These are phyloP conservation scores for Neofusicoccum ribis DNA, from an alignment of 2,329 filamentous ascomycete species.

Conservation along the genomic window DNA sequence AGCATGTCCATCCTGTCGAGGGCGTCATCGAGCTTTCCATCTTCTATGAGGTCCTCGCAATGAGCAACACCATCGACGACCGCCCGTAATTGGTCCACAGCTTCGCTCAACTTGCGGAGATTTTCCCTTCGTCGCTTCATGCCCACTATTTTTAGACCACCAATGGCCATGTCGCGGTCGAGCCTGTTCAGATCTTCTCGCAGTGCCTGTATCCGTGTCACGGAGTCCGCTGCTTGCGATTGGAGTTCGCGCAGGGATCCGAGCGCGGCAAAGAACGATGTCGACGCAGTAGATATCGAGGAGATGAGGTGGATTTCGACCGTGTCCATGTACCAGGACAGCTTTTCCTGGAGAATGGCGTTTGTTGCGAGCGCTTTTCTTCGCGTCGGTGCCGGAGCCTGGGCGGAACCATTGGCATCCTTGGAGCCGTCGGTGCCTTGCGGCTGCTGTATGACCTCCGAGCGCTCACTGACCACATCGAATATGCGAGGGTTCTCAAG, in stretches of 20 bases:
- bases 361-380: slow-evolving; percentile 92
- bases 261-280: slow-evolving; percentile 92
- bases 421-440: slow-evolving; percentile 54
- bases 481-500: slow-evolving; percentile 95
- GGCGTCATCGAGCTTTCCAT: slow-evolving; percentile 79
- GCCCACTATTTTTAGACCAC: slow-evolving; percentile 81
- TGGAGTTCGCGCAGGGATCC: slow-evolving; percentile 90
- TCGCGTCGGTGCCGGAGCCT: slow-evolving; percentile 55
- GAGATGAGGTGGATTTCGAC: slow-evolving; percentile 96
- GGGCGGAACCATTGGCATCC: slow-evolving; percentile 57
- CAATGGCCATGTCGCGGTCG: slow-evolving; percentile 83
- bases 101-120: slow-evolving; percentile 75
- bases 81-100: slow-evolving; percentile 77
- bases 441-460: slow-evolving; percentile 81
- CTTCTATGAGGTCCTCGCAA: slow-evolving; percentile 80
- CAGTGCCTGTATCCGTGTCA: slow-evolving; percentile 78
- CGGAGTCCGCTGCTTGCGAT: slow-evolving; percentile 87
- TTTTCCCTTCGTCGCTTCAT: slow-evolving; percentile 82
- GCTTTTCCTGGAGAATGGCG: slow-evolving; percentile 94
- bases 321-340: slow-evolving; percentile 99
- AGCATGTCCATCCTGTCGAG: slow-evolving; percentile 74
- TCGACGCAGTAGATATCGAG: slow-evolving; percentile 92
- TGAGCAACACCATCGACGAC: slow-evolving; percentile 73
- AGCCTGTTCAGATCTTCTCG: slow-evolving; percentile 77
- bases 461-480: slow-evolving; percentile 92